A percentile compares a stretch with the other conserved stretches of the same genome.
phyloP scores from a whole-genome alignment of 371 early-diverging fungal species.

The Syncephalastrum sp. region DNA sequence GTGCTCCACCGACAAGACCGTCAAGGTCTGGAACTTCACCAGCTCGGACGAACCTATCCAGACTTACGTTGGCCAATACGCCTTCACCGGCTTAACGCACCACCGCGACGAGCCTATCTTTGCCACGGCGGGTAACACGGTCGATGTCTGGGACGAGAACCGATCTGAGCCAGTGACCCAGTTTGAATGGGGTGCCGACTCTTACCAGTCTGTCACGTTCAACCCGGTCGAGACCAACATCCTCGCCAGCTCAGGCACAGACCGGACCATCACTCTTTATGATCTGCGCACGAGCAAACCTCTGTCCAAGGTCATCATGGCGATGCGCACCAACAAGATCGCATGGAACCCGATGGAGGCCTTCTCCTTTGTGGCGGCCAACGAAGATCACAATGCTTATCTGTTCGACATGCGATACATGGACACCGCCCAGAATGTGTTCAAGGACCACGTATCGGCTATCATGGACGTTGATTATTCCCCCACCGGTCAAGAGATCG shows the following conservation, averaged over 20 bases:
- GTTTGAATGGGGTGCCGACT: slow-evolving; percentile 93
- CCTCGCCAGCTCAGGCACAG: slow-evolving; percentile 88
- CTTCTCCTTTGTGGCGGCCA: slow-evolving; percentile 90
- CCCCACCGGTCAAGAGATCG: slow-evolving; percentile 97
- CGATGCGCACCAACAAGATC: slow-evolving; percentile 88
- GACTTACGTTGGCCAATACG: slow-evolving; percentile 76
- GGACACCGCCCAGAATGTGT: slow-evolving; percentile 76
- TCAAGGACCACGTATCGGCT: slow-evolving; percentile 97
- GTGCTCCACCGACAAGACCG: slow-evolving; percentile 87
- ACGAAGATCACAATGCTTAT: slow-evolving; percentile 97
- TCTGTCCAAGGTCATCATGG: slow-evolving; percentile 75
- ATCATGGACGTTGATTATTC: slow-evolving; percentile 95
- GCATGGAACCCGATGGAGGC: slow-evolving; percentile 99
- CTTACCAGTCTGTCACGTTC: slow-evolving; percentile 88
- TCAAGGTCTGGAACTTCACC: slow-evolving; percentile 78
- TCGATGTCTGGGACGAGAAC: slow-evolving; percentile 93
- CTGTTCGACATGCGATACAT: slow-evolving; percentile 96
- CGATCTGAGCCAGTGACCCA: slow-evolving; percentile 83
- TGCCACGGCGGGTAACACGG: slow-evolving; percentile 82
- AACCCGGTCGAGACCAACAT: slow-evolving; percentile 93
- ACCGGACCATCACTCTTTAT: slow-evolving; percentile 92
- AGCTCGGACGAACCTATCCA: slow-evolving; percentile 53
- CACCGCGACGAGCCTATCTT: slow-evolving; percentile 82
- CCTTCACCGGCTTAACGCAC: slow-evolving; percentile 81
- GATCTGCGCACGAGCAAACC: slow-evolving; percentile 88